These are phyloP conservation scores for Brassica carinata DNA, from an alignment of 345 rosid genomes.

Conservation along the genomic window DNA sequence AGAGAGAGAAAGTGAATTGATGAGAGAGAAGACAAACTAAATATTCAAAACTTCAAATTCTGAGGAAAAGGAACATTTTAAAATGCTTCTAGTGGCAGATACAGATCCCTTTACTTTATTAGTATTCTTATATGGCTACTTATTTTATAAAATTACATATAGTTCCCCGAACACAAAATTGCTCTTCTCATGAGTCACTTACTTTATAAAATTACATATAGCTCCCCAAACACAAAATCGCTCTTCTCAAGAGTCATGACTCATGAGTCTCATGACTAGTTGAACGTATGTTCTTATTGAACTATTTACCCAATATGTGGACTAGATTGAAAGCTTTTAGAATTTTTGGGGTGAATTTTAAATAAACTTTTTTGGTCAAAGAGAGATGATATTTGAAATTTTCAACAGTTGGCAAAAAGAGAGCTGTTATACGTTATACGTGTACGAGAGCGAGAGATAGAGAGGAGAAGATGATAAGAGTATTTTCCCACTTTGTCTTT, in stretches of 20 bases:
- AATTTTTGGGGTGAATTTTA: neutral
- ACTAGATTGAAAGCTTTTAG: neutral
- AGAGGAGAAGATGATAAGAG: neutral
- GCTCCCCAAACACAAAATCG: neutral
- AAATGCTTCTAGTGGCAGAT: slow-evolving; percentile 2
- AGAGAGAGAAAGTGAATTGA: neutral
- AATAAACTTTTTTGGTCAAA: neutral
- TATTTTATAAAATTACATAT: neutral
- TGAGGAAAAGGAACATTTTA: neutral
- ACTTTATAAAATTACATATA: neutral
- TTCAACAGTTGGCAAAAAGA: slow-evolving; percentile 12
- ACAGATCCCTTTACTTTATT: slow-evolving; percentile 2
- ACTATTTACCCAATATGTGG: neutral
- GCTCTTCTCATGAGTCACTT: neutral
- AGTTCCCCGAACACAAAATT: neutral
- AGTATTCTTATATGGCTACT: neutral
- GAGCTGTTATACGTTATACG: slow-evolving; percentile 33
- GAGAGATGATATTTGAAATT: slow-evolving; percentile 6
- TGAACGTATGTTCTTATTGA: neutral
- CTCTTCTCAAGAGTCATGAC: neutral
- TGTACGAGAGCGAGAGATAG: slow-evolving; percentile 1
- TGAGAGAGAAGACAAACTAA: neutral
- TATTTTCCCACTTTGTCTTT: neutral
- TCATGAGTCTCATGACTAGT: neutral
- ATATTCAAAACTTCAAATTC: slow-evolving; percentile 39